Evolutionary conservation across 2,329 filamentous ascomycete species (phyloP).

Genomic region (Coniochaeta pulveracea): DNA sequence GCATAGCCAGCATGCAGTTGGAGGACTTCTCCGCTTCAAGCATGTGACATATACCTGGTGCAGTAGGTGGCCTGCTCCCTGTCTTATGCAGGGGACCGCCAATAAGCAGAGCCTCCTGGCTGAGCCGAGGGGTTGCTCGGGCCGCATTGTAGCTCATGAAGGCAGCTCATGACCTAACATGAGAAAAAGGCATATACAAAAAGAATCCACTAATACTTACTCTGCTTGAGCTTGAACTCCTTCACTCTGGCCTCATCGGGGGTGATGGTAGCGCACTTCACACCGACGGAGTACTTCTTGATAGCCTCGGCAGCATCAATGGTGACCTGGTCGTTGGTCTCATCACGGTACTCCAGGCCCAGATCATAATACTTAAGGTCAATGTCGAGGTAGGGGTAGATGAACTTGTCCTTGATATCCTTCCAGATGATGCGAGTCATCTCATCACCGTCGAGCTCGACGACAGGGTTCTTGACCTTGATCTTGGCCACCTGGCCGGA

Average conservation of each 20-base stretch:
- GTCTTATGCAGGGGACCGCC: too few relatives aligned
- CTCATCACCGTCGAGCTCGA: slow-evolving; percentile 90
- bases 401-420: slow-evolving; percentile 98
- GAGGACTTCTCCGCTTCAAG: too few relatives aligned
- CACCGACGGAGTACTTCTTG: slow-evolving; percentile 96
- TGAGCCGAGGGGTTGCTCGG: too few relatives aligned
- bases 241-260: slow-evolving; percentile 93
- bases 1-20: too few relatives aligned
- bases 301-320: slow-evolving; percentile 92
- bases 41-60: too few relatives aligned
- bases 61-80: too few relatives aligned
- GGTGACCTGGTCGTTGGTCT: slow-evolving; percentile 95
- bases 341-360: slow-evolving; percentile 85
- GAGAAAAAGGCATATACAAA: slow-evolving; percentile 3
- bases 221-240: slow-evolving; percentile 98
- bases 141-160: too few relatives aligned
- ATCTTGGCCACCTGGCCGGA: slow-evolving; percentile 58
- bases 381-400: slow-evolving; percentile 89
- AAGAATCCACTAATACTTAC: too few relatives aligned
- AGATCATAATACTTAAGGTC: slow-evolving; percentile 98
- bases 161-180: not conserved
- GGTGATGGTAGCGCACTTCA: slow-evolving; percentile 99
- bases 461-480: slow-evolving; percentile 98
- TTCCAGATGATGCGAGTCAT: slow-evolving; percentile 99
- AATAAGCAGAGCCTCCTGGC: too few relatives aligned